A percentile compares a stretch with the other conserved stretches of the same genome.
These are phyloP conservation scores for Beauveria sp. DNA, from an alignment of 2,329 filamentous ascomycete genomes.

Conservation along the genomic window DNA sequence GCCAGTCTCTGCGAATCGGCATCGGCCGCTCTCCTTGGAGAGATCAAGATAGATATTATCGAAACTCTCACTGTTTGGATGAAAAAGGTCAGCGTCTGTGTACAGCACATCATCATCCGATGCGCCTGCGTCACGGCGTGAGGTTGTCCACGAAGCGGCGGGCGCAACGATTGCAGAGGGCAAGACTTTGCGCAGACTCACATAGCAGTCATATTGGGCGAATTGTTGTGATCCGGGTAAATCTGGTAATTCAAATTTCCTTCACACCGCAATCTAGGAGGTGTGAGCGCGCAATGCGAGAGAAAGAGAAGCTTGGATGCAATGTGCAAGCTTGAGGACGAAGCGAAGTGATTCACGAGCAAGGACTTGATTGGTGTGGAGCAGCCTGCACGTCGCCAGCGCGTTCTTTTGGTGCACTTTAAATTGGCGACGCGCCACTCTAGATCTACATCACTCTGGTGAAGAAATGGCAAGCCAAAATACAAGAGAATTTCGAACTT, in stretches of 20 bases:
- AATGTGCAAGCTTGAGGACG: background rate
- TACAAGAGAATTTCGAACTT: no score
- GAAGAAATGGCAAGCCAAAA: background rate
- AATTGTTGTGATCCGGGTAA: conserved; percentile 1
- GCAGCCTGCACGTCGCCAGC: background rate
- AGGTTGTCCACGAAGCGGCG: background rate
- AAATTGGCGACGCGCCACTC: conserved; percentile 5
- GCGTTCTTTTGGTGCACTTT: conserved; percentile 5
- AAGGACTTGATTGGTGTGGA: background rate
- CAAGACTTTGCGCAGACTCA: conserved; percentile 19
- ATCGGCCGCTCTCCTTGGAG: conserved; percentile 86
- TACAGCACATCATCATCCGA: background rate
- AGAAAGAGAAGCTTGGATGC: background rate
- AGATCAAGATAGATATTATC: conserved; percentile 96
- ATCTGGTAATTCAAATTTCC: background rate
- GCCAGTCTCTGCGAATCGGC: conserved; percentile 88
- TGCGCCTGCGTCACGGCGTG: background rate
- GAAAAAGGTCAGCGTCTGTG: conserved; percentile 6
- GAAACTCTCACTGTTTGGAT: conserved; percentile 67
- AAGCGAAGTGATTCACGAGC: conserved; percentile 1
- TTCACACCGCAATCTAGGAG: background rate
- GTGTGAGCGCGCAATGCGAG: background rate
- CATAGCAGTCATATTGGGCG: conserved; percentile 31
- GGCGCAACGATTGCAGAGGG: background rate
- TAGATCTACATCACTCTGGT: background rate